Evolutionary conservation across 352 stramenopile species (phyloP), one percentile per base, ranked within the genome.

Genomic region (Thalassiosira mediterranea): DNA sequence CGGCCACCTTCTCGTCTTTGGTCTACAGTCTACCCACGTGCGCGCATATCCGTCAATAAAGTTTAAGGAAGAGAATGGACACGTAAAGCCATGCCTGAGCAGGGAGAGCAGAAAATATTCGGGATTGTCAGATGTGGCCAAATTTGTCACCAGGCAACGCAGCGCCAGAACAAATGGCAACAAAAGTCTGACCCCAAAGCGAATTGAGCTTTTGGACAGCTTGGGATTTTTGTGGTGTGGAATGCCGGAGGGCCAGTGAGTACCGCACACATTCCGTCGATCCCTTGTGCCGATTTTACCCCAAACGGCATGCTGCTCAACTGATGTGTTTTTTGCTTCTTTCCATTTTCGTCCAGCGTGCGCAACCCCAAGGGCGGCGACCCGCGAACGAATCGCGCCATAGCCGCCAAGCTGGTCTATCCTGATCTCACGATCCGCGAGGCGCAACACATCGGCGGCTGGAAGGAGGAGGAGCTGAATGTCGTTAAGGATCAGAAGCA

Each of bases 401-500:
- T 75, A 19, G 66, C 66, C 15, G 54, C 66, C 19, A 66, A 61
- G 44, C 19, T 75, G 4, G 56, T 68, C 13, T 75, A 68, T 61
- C 66, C 66, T 4, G 31, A 66, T 3, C 29, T 75, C 0, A 60
- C 44, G 2, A 61, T 68, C 8, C 66, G 66, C 8, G 66, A 75
- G 37, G 56, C 15, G 25, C 42, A 68, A 15, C 10, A 26, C 15
- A 31, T 75, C 28, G 66, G 40, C 4, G 66, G 66, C 15, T 75
- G 60, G 48, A n/a, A 21, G 26, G 48, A 68, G 4, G 66, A 67
- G 37, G 66, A 75, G 37, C 47, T 75, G 66, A 37, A 68, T 51
- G 66, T 28, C 23, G 47, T 75, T 0, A 68, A 62, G 26, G 54
- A 75, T 54, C 26, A 25, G n/a, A 67, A 63, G 47, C 66, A 67